phyloP scores from a whole-genome alignment of 208 protist genomes.

The Trypanosoma vivax region DNA sequence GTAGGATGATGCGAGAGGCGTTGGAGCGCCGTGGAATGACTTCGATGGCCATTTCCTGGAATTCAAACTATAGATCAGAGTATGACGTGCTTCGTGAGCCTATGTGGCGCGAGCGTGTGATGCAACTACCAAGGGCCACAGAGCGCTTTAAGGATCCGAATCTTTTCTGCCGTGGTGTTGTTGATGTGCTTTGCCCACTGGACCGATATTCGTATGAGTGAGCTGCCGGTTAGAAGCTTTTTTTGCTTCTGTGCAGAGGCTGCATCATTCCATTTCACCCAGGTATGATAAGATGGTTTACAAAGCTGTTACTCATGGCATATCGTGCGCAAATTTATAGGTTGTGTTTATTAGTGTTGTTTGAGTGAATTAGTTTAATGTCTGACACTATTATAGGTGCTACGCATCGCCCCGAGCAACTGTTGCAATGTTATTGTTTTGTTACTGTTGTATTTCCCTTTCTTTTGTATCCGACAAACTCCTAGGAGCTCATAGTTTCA shows the following conservation, averaged over 20 bases:
- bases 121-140: conserved; percentile 34
- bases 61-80: conserved; percentile 43
- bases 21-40: conserved; percentile 36
- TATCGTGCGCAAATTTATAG: too few species aligned
- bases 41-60: conserved; percentile 33
- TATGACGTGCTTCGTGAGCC: conserved; percentile 42
- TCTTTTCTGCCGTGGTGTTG: conserved; percentile 45
- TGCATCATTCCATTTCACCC: too few species aligned
- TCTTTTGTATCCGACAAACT: too few species aligned
- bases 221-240: not conserved
- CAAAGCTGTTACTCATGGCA: too few species aligned
- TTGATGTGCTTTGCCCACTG: conserved; percentile 34
- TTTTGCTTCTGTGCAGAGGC: not conserved
- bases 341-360: too few species aligned
- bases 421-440: too few species aligned
- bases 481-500: too few species aligned
- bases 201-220: conserved; percentile 60
- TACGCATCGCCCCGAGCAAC: too few species aligned
- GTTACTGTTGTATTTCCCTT: too few species aligned
- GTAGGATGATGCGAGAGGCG: conserved; percentile 43
- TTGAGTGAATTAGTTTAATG: too few species aligned
- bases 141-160: conserved; percentile 78
- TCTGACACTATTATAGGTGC: too few species aligned
- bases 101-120: conserved; percentile 60
- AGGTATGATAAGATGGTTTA: too few species aligned